Base-by-base conservation (phyloP, 176 grass and related monocot genomes). In the Oryza officinalis region DNA sequence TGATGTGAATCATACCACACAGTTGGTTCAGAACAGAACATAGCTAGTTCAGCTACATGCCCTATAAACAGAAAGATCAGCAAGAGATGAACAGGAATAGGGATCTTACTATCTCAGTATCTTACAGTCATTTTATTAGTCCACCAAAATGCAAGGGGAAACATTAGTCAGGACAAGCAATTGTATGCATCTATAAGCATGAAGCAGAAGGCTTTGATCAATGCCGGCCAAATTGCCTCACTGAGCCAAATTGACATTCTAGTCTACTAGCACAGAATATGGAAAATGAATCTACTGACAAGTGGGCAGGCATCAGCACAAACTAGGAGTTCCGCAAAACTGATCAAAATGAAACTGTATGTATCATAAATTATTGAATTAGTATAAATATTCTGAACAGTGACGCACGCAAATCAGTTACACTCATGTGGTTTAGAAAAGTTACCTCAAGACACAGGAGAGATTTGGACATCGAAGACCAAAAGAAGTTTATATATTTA, bases 401-500 rank as follows among this genome's bases (percentile, higher is more conserved):
- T 59, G 54, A 59, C 20, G 5, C 6, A 41, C 44, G 30, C 57
- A 43, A 50, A 37, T 80, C 44, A 23, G 30, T 79, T 65, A 30
- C 12, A 32, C n/a, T 18, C 10, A 44, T 35, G 41, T 3, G 15
- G 41, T 8, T 25, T 59, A 65, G 14, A 18, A 65, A 14, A 75
- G 45, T 72, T 80, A 22, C 14, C 49, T 86, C 30, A 6, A 86
- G 67, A 27, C 75, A 65, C 60, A 81, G 7, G 60, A 67, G 27
- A 76, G 26, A 68, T 8, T 76, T 59, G 15, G 18, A 69, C 68
- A 45, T 33, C 8, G 1, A 32, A 61, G 47, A 76, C 33, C 15
- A 61, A 50, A 65, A 5, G 67, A 46, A 45, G 2, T 12, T 20
- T 18, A 68, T 74, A 81, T 81, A 67, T 68, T 75, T 67, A 81